Evolutionary conservation across 331 rosid species (phyloP), one percentile per base, ranked within the genome.

Genomic region (Malus hybrid): DNA sequence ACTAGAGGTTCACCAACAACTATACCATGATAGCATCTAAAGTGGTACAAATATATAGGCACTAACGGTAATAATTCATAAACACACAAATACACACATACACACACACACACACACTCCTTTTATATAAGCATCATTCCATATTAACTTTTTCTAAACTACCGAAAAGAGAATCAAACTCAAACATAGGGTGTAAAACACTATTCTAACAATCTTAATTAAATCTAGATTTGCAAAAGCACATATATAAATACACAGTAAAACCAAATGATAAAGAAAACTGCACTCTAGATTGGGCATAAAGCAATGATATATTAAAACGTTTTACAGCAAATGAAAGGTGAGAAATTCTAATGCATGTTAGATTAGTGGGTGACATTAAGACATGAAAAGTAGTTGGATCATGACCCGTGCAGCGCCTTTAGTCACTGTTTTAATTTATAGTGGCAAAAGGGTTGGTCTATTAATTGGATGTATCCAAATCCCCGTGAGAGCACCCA

Each of bases 281-380:
- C 36, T 3, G 46, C 28, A 70, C 10, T 10, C 16, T 16, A 11
- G 48, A 65, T 28, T 15, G 12, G 63, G 22, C 29, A 22, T 57
- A 73, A n/a, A 65, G 56, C 6, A 46, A 4, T 59, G 61, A 16
- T 13, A 48, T 33, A 48, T 33, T 3, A 13, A 71, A 20, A 33
- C 0, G 6, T 63, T 13, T 32, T 33, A 78, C 85, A 91, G 81
- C 83, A 81, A 83, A 79, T 67, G 72, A 83, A 79, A 80, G 76
- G 80, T 76, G 76, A 71, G 69, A 64, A 71, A 78, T 76, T 50
- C 79, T 77, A 81, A 29, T 48, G 20, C 15, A 73, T 86, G 87
- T 84, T 83, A 71, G 91, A 84, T 88, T 79, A 86, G 88, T 90
- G 96, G 92, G 87, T n/a, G 80, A 84, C 92, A 89, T 81, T 4